These are phyloP conservation scores for Penicillium cataractarum DNA, from an alignment of 495 filamentous ascomycete species.

Conservation along the genomic window DNA sequence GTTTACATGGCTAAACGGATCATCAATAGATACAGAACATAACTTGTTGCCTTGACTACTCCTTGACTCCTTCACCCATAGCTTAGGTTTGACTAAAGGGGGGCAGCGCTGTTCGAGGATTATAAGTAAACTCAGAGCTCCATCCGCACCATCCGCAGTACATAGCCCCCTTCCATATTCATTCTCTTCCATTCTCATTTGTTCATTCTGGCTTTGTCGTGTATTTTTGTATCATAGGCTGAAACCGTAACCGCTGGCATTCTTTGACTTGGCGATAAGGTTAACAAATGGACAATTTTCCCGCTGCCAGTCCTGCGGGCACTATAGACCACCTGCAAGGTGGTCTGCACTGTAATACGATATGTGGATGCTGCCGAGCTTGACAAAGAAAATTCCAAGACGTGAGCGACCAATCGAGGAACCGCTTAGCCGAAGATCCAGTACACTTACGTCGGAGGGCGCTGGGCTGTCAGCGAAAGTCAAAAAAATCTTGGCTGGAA, in stretches of 20 bases:
- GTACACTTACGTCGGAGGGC: constrained; percentile 10
- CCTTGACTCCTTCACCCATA: neutral
- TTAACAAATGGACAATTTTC: constrained; percentile 20
- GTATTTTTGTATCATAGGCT: neutral
- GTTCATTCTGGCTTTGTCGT: neutral
- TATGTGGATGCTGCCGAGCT: constrained; percentile 7
- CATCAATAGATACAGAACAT: neutral
- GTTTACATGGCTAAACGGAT: neutral
- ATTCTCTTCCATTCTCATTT: neutral
- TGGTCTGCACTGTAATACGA: constrained; percentile 11
- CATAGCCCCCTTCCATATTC: neutral
- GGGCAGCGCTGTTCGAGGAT: neutral
- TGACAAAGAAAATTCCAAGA: constrained; percentile 1
- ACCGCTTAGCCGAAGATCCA: constrained; percentile 23
- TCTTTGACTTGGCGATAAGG: constrained; percentile 28
- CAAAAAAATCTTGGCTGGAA: constrained; percentile 2
- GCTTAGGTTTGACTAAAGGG: neutral
- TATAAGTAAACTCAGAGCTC: neutral
- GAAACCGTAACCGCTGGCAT: constrained; percentile 12
- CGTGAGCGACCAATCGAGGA: constrained; percentile 15
- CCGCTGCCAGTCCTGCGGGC: constrained; percentile 20
- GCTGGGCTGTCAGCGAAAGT: constrained; percentile 14
- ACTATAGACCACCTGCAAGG: constrained; percentile 24
- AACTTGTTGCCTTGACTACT: neutral
- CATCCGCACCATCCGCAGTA: neutral